A percentile compares a stretch with the other conserved stretches of the same genome.
These are phyloP conservation scores for Trichosporon ovoides DNA, from an alignment of 1,284 basidiomycete genomes.

Conservation along the genomic window DNA sequence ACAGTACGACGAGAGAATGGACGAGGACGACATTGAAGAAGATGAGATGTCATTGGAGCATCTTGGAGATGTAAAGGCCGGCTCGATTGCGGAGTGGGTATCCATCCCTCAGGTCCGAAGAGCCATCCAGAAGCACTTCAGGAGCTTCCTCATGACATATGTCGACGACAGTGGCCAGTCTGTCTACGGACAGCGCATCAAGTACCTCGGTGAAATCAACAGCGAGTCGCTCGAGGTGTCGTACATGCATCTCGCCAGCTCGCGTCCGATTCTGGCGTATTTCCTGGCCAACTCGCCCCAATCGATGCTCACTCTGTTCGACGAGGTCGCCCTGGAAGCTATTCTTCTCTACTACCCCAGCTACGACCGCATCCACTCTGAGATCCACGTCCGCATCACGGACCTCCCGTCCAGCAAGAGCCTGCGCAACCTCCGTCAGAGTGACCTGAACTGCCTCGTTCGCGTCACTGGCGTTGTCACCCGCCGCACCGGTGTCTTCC, in stretches of 20 bases:
- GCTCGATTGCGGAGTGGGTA: constrained; percentile 96
- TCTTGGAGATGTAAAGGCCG: constrained; percentile 93
- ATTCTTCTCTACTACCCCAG: constrained; percentile 93
- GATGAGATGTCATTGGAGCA: constrained; percentile 90
- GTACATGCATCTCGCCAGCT: constrained; percentile 81
- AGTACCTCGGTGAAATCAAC: constrained; percentile 91
- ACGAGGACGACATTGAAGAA: constrained; percentile 77
- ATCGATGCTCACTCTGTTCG: constrained; percentile 89
- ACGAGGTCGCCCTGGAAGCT: constrained; percentile 88
- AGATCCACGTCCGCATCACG: constrained; percentile 94
- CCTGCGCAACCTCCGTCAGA: constrained; percentile 86
- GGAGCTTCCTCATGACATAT: constrained; percentile 92
- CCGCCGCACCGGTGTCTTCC: constrained; percentile 90
- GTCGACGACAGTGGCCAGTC: constrained; percentile 86
- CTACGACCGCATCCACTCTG: constrained; percentile 94
- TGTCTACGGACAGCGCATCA: constrained; percentile 91
- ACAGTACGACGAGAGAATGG: constrained; percentile 81
- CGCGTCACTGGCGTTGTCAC: constrained; percentile 97
- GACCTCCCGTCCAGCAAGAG: constrained; percentile 86
- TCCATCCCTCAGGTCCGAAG: constrained; percentile 82
- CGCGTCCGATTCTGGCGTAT: constrained; percentile 92
- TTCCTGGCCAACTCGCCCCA: constrained; percentile 93
- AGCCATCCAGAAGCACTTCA: constrained; percentile 87
- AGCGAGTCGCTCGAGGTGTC: constrained; percentile 96
- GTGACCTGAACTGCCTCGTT: constrained; percentile 90